Evolutionary conservation across 208 protist genomes (phyloP), one percentile per base, ranked within the genome.

Genomic region (Leishmania arabica): DNA sequence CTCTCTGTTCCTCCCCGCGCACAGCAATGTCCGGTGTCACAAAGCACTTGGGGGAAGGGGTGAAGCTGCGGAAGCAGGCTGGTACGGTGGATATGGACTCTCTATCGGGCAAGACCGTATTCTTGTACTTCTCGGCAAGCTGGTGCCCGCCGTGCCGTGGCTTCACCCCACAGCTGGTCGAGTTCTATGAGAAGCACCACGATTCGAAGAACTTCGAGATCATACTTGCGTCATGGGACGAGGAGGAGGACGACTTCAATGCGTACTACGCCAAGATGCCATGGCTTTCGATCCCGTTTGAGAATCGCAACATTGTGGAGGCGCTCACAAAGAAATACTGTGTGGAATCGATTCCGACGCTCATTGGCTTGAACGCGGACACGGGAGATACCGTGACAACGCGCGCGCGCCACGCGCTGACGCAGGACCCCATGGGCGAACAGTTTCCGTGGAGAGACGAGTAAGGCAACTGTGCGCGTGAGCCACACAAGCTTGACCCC

Each of bases 81-180:
- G 40, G 49, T 5, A 73, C 66, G 79, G 79, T 75, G 72, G 73
- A 72, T 0, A 34, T 74, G 72, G 78, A 34, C 72, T 83, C 79
- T 31, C 64, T 64, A 45, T 84, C 88, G 31, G 89, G 88, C 13
- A 95, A 97, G 85, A 84, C 80, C 3, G 92, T 95, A 1, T 93
- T 95, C 71, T 90, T 97, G 73, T 98, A 98, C 89, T 98, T 98
- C 85, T 94, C 90, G 51, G 96, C 96, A 49, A 95, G 94, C 82
- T 98, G 96, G 96, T 98, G 97, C 90, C 95, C 95, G 19, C 97
- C 97, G 62, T 98, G 97, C 93, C 91, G 95, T 68, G 88, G 85
- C 72, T 98, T 98, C 86, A 98, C 96, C 19, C 96, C 96, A 19
- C 79, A 85, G 72, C 92, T 98, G 34, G 80, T 80, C 24, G 91